Conservation (phyloP, 176 grass and related monocot species). For the Oryza brachyantha region DNA sequence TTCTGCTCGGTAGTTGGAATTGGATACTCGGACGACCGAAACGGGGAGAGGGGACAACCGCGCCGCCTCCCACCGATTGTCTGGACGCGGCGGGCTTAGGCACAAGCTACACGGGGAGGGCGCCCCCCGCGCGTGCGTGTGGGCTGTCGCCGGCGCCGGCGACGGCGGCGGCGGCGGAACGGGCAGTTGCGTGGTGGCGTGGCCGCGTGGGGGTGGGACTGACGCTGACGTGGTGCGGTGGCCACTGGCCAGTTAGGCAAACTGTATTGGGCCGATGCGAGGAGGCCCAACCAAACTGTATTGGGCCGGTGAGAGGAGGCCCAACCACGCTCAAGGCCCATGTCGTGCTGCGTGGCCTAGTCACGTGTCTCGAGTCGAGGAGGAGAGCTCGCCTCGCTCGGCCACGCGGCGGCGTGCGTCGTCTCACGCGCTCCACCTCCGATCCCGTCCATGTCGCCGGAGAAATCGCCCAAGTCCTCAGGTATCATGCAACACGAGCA, state of each 20-base stretch:
- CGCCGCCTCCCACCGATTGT: too few species aligned
- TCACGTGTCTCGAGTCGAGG: too few species aligned
- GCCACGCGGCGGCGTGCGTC: too few species aligned
- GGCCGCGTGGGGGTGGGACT: too few species aligned
- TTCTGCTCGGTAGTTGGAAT: background rate
- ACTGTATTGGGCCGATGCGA: background rate
- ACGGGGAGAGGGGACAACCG: background rate
- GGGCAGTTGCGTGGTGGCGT: too few species aligned
- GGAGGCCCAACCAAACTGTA: background rate
- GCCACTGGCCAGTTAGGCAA: background rate
- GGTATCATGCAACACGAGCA: background rate
- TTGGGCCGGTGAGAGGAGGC: background rate
- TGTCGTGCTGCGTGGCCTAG: too few species aligned
- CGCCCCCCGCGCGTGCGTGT: background rate
- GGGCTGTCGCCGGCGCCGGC: background rate
- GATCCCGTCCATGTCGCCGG: slow-evolving; percentile 32
- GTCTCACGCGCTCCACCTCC: background rate
- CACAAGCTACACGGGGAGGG: background rate
- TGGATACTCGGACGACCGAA: too few species aligned
- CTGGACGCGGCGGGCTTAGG: background rate
- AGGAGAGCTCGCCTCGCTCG: background rate
- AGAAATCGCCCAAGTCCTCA: slow-evolving; percentile 17
- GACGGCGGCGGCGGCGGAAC: too few species aligned
- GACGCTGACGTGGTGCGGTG: background rate
- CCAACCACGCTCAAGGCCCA: too few species aligned